A percentile compares a stretch with the other conserved stretches of the same genome.
Evolutionary conservation across 805 yeast species (phyloP).

Genomic region (Kregervanrija fluxuum): DNA sequence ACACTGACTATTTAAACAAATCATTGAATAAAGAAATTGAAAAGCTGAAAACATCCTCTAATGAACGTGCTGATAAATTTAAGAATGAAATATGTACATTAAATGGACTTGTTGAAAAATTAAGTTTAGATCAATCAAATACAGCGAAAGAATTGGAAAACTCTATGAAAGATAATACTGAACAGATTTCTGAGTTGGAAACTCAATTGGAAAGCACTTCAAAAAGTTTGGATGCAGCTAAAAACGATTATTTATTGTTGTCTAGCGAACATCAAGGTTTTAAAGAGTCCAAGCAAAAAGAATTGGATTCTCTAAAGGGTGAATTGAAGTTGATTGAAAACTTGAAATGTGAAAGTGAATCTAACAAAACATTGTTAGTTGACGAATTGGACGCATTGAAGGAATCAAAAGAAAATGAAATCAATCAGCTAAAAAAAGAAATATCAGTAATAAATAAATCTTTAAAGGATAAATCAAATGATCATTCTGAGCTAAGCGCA

Average conservation of each 20-base stretch:
- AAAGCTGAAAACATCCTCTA: too few relatives aligned
- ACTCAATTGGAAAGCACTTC: constrained; percentile 71
- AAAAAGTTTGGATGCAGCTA: constrained; percentile 61
- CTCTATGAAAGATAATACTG: neutral
- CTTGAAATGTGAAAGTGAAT: neutral
- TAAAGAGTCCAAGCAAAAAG: neutral
- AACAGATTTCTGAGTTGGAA: neutral
- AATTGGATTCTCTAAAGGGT: neutral
- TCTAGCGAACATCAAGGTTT: neutral
- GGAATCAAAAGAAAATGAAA: neutral
- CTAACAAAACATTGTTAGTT: neutral
- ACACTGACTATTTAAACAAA: neutral
- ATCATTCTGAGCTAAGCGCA: constrained; percentile 1
- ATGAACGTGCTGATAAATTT: too few relatives aligned
- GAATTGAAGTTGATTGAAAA: neutral
- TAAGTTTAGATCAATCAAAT: too few relatives aligned
- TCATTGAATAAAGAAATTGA: too few relatives aligned
- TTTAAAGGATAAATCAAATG: neutral
- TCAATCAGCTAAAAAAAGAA: neutral
- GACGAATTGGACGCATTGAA: neutral
- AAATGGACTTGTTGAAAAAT: too few relatives aligned
- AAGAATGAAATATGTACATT: too few relatives aligned
- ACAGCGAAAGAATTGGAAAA: too few relatives aligned
- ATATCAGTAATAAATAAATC: neutral
- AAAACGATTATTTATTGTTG: constrained; percentile 67